Evolutionary conservation across 495 filamentous ascomycete genomes (phyloP).

Genomic region (Cairneyella variabilis): DNA sequence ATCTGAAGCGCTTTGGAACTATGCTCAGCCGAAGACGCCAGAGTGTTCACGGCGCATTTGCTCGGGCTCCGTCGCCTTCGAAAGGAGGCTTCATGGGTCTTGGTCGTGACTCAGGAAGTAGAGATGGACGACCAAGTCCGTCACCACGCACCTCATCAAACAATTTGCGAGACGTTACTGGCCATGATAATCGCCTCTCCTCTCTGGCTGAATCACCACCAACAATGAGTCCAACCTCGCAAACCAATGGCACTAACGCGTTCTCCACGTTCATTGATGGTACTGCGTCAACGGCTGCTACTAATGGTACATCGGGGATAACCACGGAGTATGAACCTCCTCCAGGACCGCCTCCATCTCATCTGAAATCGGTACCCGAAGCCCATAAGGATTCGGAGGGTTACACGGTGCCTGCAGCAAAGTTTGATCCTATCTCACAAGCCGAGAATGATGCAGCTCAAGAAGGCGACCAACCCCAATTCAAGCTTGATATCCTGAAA

Average conservation of each 20-base stretch:
- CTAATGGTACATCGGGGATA: too few relatives aligned
- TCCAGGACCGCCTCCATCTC: conserved; percentile 41
- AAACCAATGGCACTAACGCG: conserved; percentile 20
- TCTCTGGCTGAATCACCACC: conserved; percentile 47
- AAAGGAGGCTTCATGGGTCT: conserved; percentile 38
- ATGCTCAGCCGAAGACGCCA: conserved; percentile 67
- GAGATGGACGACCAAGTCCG: conserved; percentile 40
- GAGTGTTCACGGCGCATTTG: conserved; percentile 53
- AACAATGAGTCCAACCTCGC: conserved; percentile 20
- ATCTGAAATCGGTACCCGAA: conserved; percentile 28
- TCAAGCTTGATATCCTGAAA: conserved; percentile 89
- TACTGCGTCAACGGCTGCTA: conserved; percentile 13
- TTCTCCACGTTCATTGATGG: conserved; percentile 14
- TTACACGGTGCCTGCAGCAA: conserved; percentile 64
- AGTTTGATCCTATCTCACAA: conserved; percentile 76
- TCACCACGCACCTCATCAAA: conserved; percentile 51
- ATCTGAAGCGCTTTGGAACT: conserved; percentile 78
- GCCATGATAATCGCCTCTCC: conserved; percentile 38
- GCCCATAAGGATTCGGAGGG: conserved; percentile 54
- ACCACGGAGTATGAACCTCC: conserved; percentile 39
- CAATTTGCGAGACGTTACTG: conserved; percentile 47
- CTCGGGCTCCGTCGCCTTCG: conserved; percentile 33
- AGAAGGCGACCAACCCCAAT: conserved; percentile 61
- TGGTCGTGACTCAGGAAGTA: conserved; percentile 41
- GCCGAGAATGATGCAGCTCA: conserved; percentile 73